Conservation (phyloP, 73 alveolate species). For the Symbiodinium natans region DNA sequence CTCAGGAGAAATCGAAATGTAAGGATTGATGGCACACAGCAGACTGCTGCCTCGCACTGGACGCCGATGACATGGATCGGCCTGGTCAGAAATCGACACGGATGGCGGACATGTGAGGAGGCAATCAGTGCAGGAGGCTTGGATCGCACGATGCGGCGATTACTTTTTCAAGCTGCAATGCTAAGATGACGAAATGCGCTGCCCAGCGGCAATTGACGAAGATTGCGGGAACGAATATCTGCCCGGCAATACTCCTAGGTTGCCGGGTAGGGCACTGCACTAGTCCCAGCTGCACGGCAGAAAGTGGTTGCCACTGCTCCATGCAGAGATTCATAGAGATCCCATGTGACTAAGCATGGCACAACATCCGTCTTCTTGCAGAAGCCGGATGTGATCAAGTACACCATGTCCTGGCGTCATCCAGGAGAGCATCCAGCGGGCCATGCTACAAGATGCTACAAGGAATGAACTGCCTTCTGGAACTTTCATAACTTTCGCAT, state of each 20-base stretch:
- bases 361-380: constrained; percentile 27
- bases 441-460: too few species aligned
- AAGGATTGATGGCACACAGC: too few species aligned
- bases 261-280: background rate
- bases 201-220: constrained; percentile 2
- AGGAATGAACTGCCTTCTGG: too few species aligned
- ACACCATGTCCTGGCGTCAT: constrained; percentile 5
- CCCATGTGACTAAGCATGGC: background rate
- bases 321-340: background rate
- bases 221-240: constrained; percentile 56
- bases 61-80: constrained; percentile 76
- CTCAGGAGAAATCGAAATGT: too few species aligned
- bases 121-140: too few species aligned
- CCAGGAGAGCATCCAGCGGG: background rate
- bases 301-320: background rate
- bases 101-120: background rate
- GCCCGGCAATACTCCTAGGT: constrained; percentile 65
- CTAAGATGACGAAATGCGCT: too few species aligned
- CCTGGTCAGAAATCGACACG: background rate
- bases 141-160: too few species aligned
- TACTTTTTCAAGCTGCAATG: too few species aligned
- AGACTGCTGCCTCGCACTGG: constrained; percentile 66
- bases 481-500: too few species aligned
- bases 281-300: too few species aligned
- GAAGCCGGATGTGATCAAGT: constrained; percentile 58